phyloP scores from a whole-genome alignment of 2,329 filamentous ascomycete species.

The Alternaria postmessia region DNA sequence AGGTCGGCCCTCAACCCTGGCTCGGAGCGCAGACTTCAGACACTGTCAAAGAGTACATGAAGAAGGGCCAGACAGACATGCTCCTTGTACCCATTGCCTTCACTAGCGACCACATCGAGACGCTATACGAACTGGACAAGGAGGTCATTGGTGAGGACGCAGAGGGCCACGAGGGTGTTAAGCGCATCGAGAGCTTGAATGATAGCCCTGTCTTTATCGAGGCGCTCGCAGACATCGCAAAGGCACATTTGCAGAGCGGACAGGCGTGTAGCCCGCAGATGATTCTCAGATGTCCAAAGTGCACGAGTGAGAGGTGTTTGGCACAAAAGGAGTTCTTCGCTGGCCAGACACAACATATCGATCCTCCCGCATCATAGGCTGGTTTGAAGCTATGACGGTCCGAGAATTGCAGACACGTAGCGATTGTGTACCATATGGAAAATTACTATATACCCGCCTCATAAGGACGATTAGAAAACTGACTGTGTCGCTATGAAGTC shows the following conservation, averaged over 20 bases:
- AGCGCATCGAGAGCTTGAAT: constrained; percentile 91
- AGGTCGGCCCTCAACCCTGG: constrained; percentile 95
- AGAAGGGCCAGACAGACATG: constrained; percentile 90
- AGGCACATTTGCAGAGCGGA: constrained; percentile 76
- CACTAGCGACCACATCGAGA: constrained; percentile 99
- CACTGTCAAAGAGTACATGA: constrained; percentile 87
- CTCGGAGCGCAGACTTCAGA: constrained; percentile 90
- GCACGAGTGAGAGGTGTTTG: constrained; percentile 85
- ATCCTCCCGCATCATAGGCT: constrained; percentile 15
- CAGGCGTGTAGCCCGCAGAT: constrained; percentile 82
- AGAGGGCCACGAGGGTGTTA: constrained; percentile 66
- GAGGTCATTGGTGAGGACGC: constrained; percentile 89
- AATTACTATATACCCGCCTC: background rate
- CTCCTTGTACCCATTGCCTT: constrained; percentile 95
- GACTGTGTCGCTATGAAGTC: background rate
- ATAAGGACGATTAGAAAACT: background rate
- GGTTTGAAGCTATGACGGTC: background rate
- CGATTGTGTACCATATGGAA: background rate
- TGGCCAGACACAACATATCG: constrained; percentile 47
- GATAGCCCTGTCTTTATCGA: constrained; percentile 89
- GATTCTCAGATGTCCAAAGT: constrained; percentile 89
- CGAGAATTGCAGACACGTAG: background rate
- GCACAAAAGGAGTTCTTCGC: constrained; percentile 77
- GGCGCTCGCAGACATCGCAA: constrained; percentile 86
- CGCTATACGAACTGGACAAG: constrained; percentile 89